Evolutionary conservation across 768 basidiomycete species (phyloP).

Genomic region (Serendipita sp.): DNA sequence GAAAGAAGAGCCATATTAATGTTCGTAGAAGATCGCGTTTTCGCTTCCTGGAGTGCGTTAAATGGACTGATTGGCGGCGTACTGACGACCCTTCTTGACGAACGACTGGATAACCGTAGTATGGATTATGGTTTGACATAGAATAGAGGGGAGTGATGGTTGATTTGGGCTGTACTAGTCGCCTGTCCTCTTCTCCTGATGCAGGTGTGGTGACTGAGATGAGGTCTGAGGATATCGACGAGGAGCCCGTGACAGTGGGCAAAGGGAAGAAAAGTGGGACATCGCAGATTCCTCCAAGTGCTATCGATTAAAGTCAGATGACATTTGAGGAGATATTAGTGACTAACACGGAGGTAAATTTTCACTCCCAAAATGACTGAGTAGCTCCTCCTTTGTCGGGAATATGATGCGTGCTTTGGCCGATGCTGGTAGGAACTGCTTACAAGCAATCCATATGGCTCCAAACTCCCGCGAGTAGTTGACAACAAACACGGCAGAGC

Average conservation of each 20-base stretch:
- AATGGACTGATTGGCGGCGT: neutral
- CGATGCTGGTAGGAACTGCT: neutral
- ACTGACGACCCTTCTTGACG: neutral
- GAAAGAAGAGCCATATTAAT: neutral
- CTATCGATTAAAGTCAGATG: neutral
- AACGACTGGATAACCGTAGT: neutral
- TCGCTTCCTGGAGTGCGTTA: neutral
- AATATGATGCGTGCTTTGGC: neutral
- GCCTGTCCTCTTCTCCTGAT: neutral
- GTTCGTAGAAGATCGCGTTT: conserved; percentile 3
- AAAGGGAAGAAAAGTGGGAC: neutral
- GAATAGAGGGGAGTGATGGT: neutral
- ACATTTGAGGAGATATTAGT: neutral
- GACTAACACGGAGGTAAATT: neutral
- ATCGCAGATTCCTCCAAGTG: neutral
- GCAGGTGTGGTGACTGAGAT: neutral
- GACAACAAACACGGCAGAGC: conserved; percentile 3
- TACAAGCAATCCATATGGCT: neutral
- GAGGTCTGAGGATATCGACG: neutral
- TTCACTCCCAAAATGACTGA: neutral
- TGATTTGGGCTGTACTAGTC: neutral
- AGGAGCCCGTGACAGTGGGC: neutral
- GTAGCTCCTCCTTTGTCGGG: neutral
- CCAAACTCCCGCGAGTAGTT: conserved; percentile 5
- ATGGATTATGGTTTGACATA: neutral